phyloP scores from a whole-genome alignment of 441 rosid species.

The Adansonia madagascariensis region DNA sequence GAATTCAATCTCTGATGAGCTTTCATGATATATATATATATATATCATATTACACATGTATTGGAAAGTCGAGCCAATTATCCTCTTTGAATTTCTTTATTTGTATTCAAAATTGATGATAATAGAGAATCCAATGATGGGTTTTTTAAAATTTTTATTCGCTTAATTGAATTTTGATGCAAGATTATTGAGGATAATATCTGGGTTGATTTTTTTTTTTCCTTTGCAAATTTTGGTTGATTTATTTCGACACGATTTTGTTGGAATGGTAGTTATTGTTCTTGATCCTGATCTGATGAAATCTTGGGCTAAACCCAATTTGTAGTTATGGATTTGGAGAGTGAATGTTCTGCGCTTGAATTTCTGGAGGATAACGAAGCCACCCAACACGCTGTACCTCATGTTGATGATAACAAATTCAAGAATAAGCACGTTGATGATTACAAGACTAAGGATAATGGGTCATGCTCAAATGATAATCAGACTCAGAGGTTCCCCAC shows the following conservation, averaged over 20 bases:
- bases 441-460: slow-evolving; percentile 40
- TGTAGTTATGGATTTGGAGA: slow-evolving; percentile 51
- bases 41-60: neutral
- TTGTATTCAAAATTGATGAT: neutral
- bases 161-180: neutral
- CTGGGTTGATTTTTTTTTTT: slow-evolving; percentile 33
- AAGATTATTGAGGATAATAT: slow-evolving; percentile 31
- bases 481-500: slow-evolving; percentile 28
- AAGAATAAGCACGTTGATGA: slow-evolving; percentile 35
- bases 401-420: slow-evolving; percentile 32
- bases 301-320: slow-evolving; percentile 27
- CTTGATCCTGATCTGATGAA: slow-evolving; percentile 58
- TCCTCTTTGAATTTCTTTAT: neutral
- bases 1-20: slow-evolving; percentile 7
- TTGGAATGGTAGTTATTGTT: slow-evolving; percentile 63
- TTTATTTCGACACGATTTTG: slow-evolving; percentile 39
- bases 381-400: slow-evolving; percentile 31
- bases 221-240: slow-evolving; percentile 37
- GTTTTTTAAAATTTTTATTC: neutral
- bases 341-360: slow-evolving; percentile 50
- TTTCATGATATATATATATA: slow-evolving; percentile 4
- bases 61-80: neutral
- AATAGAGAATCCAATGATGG: slow-evolving; percentile 22
- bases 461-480: slow-evolving; percentile 40
- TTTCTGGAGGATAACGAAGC: slow-evolving; percentile 59